A percentile compares a stretch with the other conserved stretches of the same genome.
These are phyloP conservation scores for Heritiera fomes DNA, from an alignment of 345 rosid species.

Conservation along the genomic window DNA sequence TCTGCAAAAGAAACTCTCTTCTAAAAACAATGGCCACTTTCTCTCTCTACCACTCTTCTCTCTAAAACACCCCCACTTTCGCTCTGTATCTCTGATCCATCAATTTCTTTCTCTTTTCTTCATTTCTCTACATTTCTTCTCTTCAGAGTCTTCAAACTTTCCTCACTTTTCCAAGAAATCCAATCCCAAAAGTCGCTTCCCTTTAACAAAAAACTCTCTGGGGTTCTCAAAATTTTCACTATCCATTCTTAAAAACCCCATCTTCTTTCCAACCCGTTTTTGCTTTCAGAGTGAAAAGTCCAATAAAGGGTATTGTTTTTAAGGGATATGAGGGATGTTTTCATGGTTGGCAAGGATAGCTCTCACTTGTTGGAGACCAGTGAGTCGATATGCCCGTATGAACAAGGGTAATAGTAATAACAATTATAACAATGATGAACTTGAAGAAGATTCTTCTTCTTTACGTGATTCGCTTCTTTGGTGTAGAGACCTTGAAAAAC, in stretches of 20 bases:
- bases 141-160: neutral
- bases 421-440: slow-evolving; percentile 28
- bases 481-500: slow-evolving; percentile 79
- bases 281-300: neutral
- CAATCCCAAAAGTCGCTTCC: neutral
- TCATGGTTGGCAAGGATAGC: slow-evolving; percentile 74
- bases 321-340: slow-evolving; percentile 93
- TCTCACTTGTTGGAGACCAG: slow-evolving; percentile 74
- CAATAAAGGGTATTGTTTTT: slow-evolving; percentile 23
- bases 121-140: neutral
- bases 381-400: slow-evolving; percentile 81
- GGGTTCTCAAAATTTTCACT: neutral
- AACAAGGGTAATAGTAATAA: slow-evolving; percentile 66
- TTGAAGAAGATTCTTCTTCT: slow-evolving; percentile 31
- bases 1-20: neutral
- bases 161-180: slow-evolving; percentile 10
- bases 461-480: slow-evolving; percentile 58
- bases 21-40: neutral
- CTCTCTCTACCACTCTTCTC: neutral
- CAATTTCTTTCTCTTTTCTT: neutral
- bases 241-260: neutral
- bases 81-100: neutral
- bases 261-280: neutral
- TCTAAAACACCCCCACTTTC: neutral
- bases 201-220: too few relatives aligned